Percentiles rank a stretch among this genome's conserved stretches.
Conservation (phyloP, 257 asterid genomes). For the Nicotiana benthamiana region DNA sequence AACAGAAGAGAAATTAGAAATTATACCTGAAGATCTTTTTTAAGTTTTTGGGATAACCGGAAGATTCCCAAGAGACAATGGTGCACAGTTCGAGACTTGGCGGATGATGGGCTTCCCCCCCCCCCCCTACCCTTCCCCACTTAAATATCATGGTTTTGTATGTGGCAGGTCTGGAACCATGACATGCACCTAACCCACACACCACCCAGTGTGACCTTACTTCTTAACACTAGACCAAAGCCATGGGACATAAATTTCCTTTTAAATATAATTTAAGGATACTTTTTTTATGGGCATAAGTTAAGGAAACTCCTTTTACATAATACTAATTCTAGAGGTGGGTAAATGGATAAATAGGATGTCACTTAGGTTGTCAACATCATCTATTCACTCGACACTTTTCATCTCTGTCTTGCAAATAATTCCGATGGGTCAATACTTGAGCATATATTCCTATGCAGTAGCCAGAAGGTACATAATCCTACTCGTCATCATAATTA, state of each 20-base stretch:
- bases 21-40: neutral
- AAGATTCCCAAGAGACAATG: neutral
- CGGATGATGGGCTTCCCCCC: neutral
- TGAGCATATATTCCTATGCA: neutral
- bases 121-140: neutral
- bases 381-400: neutral
- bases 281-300: no score
- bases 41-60: neutral
- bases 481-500: neutral
- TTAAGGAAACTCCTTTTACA: neutral
- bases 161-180: neutral
- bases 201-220: neutral
- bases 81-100: neutral
- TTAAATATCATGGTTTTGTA: neutral
- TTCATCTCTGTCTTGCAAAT: neutral
- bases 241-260: neutral
- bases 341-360: neutral
- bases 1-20: neutral
- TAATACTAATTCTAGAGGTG: neutral
- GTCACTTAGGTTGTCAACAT: neutral
- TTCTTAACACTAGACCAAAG: neutral
- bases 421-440: neutral
- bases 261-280: no score
- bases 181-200: no score
- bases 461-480: neutral